Evolutionary conservation across 2,329 filamentous ascomycete genomes (phyloP).

Genomic region (Cercospora sp.): DNA sequence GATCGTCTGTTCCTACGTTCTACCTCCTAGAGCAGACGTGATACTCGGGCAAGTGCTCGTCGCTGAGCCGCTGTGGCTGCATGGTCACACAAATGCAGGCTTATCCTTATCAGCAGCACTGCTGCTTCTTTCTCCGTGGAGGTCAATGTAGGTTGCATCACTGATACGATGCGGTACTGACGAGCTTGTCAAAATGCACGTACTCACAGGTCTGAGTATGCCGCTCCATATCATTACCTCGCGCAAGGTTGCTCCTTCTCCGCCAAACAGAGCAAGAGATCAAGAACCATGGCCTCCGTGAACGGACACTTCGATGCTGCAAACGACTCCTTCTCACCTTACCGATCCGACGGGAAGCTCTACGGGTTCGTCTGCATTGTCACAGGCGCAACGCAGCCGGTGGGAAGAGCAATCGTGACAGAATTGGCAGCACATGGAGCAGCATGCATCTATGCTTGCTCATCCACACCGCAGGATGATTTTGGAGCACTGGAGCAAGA

Average conservation of each 20-base stretch:
- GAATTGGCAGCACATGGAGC: slow-evolving; percentile 65
- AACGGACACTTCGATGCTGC: slow-evolving; percentile 24
- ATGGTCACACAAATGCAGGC: slow-evolving; percentile 3
- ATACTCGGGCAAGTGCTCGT: not conserved
- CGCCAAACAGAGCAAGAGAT: not conserved
- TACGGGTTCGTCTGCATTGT: slow-evolving; percentile 67
- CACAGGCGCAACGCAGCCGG: slow-evolving; percentile 61
- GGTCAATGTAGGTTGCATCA: not conserved
- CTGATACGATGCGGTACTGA: not conserved
- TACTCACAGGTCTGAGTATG: not conserved
- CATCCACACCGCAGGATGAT: slow-evolving; percentile 44
- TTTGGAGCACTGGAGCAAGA: slow-evolving; percentile 46
- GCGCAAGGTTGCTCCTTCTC: not conserved
- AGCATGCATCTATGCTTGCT: slow-evolving; percentile 63
- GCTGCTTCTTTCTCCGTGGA: slow-evolving; percentile 15
- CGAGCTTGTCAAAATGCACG: not conserved
- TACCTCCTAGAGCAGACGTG: not conserved
- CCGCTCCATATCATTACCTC: not conserved
- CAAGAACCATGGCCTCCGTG: slow-evolving; percentile 18
- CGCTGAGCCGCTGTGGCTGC: not conserved
- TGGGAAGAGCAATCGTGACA: slow-evolving; percentile 60
- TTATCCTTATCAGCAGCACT: slow-evolving; percentile 11
- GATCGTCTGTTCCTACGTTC: not conserved
- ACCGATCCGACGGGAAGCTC: slow-evolving; percentile 60
- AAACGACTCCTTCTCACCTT: slow-evolving; percentile 56